Evolutionary conservation across 2,329 filamentous ascomycete species (phyloP).

Genomic region (Trichoderma cornu-damae): DNA sequence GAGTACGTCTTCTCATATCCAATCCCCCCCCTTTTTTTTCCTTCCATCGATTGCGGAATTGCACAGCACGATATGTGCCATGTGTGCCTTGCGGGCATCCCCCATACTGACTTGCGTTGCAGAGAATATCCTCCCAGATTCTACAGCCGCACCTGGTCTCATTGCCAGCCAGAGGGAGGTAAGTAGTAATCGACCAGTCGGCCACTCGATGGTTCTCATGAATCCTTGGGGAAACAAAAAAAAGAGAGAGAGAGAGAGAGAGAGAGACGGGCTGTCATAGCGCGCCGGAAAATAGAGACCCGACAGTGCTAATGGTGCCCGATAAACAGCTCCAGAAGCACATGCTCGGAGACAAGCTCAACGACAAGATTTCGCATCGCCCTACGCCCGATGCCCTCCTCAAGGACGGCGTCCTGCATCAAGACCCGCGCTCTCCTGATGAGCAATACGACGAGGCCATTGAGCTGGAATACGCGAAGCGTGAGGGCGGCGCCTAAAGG

Average conservation of each 20-base stretch:
- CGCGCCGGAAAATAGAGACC: not conserved
- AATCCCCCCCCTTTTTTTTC: not conserved
- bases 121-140: constrained; percentile 84
- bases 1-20: constrained; percentile 47
- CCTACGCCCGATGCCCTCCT: constrained; percentile 72
- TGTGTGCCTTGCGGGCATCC: not conserved
- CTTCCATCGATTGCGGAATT: not conserved
- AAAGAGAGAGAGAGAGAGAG: too few species aligned
- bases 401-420: constrained; percentile 71
- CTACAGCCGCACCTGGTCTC: constrained; percentile 70
- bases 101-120: constrained; percentile 18
- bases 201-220: not conserved
- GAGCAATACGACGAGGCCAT: constrained; percentile 57
- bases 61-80: too few species aligned
- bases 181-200: constrained; percentile 20
- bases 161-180: constrained; percentile 74
- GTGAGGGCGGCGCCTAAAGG: constrained; percentile 55
- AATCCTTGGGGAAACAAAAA: not conserved
- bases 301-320: not conserved
- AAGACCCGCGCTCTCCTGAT: constrained; percentile 56
- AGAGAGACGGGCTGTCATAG: too few species aligned
- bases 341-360: constrained; percentile 81
- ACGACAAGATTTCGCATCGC: constrained; percentile 76
- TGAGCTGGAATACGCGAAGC: constrained; percentile 59
- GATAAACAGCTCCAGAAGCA: constrained; percentile 64